Evolutionary conservation across 257 asterid species (phyloP), one percentile per base, ranked within the genome.

Genomic region (Solanum dulcamara): DNA sequence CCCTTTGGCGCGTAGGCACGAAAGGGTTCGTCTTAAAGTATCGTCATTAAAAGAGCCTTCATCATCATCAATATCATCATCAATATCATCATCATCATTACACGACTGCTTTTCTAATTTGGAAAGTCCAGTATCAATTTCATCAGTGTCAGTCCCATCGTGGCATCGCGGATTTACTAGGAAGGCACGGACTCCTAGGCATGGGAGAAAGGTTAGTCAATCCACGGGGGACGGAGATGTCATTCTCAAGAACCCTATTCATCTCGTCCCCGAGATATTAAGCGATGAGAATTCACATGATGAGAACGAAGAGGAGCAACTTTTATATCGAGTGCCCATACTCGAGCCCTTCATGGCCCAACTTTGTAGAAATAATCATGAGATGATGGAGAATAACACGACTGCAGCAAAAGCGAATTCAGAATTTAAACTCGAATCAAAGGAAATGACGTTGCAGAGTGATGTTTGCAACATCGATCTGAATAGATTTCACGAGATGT

Each of bases 121-220:
- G 22, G 85, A 81, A 24, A 86, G 85, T n/a, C 85, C 89, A 0
- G 0, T 72, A 26, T 38, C 80, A 83, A 77, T 20, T 20, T 68
- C 48, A 68, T 68, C 71, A 32, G 81, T 42, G 12, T 85, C 88
- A 0, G 83, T 51, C 55, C 89, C 97, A 1, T 71, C 93, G 9
- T 94, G 97, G 98, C 97, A 88, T 83, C 55, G 62, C 83, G 97
- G 98, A 15, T 89, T 96, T 89, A 91, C 94, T 2, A 87, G 90
- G 6, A 95, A 93, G 86, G 90, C 96, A 2, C 95, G 98, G 4
- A 92, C 97, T 0, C 98, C 95, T 4, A 88, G 99, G 48, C 80
- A 55, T 1, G 86, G 88, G 48, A 93, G 87, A 7, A 57, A 82
- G 75, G 3, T 0, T 37, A 53, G 55, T 57, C 40, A 82, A 57